Evolutionary conservation across 345 rosid genomes (phyloP), one percentile per base, ranked within the genome.

Genomic region (Iberis pinnata): DNA sequence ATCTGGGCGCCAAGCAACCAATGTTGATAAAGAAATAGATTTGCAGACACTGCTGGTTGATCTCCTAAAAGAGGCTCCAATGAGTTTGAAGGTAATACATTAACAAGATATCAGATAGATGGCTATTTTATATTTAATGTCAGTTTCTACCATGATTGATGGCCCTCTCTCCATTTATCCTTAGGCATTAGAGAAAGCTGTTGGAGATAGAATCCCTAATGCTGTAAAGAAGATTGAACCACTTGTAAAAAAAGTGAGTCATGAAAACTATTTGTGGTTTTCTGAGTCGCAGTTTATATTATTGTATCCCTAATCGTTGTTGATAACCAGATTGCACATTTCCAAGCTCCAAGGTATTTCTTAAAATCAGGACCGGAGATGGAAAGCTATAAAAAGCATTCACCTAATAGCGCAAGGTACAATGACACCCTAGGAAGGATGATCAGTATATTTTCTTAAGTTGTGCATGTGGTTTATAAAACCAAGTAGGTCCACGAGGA

Each of bases 111-210:
- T 29, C 19, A 13, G 42, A 41, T 70, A 40, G 44, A 40, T 49
- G 32, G 8, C 50, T 61, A 38, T 54, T 55, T 47, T 27, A 25
- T 66, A 60, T 58, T 29, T 12, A 52, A 8, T 36, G 22, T 40
- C 31, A 31, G 41, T 49, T 19, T 43, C 40, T 27, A 22, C 40
- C 60, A 17, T 12, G n/a, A 22, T 48, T 47, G 45, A 68, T 7
- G 16, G 36, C 47, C 12, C 32, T 45, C 17, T 68, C 19, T 54
- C 53, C 54, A 22, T 66, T 33, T 59, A 13, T 56, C 43, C 70
- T 3, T 68, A 92, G 98, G 79, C 78, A 61, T 70, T 92, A 69
- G 98, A 88, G 73, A 88, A 83, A 80, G 90, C 85, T 46, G 69
- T 76, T 63, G 90, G 85, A 51, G 82, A 78, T 61, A 43, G 61